Conservation (phyloP, 2,329 filamentous ascomycete genomes). For the Talaromyces sp. region DNA sequence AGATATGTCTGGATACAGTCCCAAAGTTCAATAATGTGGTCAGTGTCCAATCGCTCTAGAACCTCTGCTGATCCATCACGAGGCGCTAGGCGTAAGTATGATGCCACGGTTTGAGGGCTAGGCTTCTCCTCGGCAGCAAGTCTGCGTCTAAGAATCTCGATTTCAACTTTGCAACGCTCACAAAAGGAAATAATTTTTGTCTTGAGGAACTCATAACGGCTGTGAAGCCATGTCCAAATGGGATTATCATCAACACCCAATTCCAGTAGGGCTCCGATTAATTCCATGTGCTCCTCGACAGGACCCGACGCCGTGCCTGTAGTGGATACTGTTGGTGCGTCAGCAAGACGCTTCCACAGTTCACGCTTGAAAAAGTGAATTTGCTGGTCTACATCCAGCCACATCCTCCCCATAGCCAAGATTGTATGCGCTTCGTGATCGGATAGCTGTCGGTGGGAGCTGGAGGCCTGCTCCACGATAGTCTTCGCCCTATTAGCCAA, state of each 20-base stretch:
- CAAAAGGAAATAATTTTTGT: constrained; percentile 78
- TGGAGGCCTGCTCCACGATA: constrained; percentile 62
- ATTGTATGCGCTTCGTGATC: constrained; percentile 85
- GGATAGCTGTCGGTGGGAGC: constrained; percentile 59
- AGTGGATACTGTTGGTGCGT: constrained; percentile 62
- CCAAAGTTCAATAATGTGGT: constrained; percentile 87
- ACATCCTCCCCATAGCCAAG: constrained; percentile 87
- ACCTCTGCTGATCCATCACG: constrained; percentile 67
- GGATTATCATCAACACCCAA: constrained; percentile 94
- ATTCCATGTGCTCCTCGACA: constrained; percentile 84
- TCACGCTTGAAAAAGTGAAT: constrained; percentile 86
- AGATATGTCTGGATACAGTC: constrained; percentile 80
- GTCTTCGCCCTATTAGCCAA: constrained; percentile 77
- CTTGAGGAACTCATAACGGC: constrained; percentile 85
- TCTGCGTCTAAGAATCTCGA: constrained; percentile 83
- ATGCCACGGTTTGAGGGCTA: constrained; percentile 67
- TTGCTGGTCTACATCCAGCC: constrained; percentile 88
- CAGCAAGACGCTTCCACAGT: constrained; percentile 78
- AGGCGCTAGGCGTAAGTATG: constrained; percentile 73
- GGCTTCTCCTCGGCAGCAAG: constrained; percentile 76
- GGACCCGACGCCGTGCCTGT: constrained; percentile 55
- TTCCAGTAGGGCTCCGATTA: constrained; percentile 87
- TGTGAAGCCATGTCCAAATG: constrained; percentile 93
- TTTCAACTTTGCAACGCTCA: constrained; percentile 86
- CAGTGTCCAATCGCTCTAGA: constrained; percentile 69